Evolutionary conservation across 2,329 filamentous ascomycete genomes (phyloP).

Genomic region (Venturia pyrina): DNA sequence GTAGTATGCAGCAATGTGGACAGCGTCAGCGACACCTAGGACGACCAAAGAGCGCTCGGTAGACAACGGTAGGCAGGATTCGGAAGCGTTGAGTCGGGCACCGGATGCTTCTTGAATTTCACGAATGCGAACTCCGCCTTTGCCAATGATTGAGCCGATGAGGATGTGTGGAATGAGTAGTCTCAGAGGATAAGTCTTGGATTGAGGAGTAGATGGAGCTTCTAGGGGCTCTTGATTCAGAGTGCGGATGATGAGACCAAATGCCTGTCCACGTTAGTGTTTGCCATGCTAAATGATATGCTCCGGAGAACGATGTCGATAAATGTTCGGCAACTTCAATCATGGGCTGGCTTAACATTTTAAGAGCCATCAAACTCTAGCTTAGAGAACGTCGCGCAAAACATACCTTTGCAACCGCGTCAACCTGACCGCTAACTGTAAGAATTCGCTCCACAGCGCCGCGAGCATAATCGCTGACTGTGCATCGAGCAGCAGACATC

Average conservation of each 20-base stretch:
- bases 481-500: constrained; percentile 94
- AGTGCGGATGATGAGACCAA: constrained; percentile 94
- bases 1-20: constrained; percentile 98
- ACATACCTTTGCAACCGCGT: constrained; percentile 88
- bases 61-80: constrained; percentile 85
- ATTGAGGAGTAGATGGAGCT: constrained; percentile 79
- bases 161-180: constrained; percentile 93
- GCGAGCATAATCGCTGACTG: constrained; percentile 95
- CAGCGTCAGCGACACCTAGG: constrained; percentile 92
- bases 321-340: neutral
- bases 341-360: neutral
- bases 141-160: constrained; percentile 97
- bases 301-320: neutral
- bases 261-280: constrained; percentile 51
- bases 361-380: neutral
- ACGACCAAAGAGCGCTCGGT: constrained; percentile 97
- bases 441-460: constrained; percentile 95
- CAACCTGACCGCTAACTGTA: constrained; percentile 91
- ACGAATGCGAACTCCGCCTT: constrained; percentile 88
- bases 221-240: constrained; percentile 93
- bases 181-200: constrained; percentile 93
- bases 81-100: constrained; percentile 90
- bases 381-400: neutral
- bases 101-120: constrained; percentile 98
- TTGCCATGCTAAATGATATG: neutral